Evolutionary conservation across 805 yeast genomes (phyloP).

Genomic region (Millerago galiae): DNA sequence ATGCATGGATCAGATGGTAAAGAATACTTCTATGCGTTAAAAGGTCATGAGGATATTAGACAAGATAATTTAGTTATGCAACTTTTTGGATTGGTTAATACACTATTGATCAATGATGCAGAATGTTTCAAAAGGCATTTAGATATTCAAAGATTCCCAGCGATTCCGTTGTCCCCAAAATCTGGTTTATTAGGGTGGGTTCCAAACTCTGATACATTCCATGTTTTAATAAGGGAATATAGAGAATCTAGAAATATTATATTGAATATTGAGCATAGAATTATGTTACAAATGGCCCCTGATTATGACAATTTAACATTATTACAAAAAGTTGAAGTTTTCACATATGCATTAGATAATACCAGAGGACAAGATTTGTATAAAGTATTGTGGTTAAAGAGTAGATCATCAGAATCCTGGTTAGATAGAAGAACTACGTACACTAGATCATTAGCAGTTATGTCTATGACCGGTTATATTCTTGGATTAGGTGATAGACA

Average conservation of each 20-base stretch:
- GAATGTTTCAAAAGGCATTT: constrained; percentile 95
- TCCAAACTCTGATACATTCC: constrained; percentile 95
- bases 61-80: constrained; percentile 98
- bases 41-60: constrained; percentile 97
- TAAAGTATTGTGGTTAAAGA: constrained; percentile 92
- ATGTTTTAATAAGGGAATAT: constrained; percentile 84
- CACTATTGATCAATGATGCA: constrained; percentile 79
- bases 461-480: constrained; percentile 98
- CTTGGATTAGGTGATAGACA: constrained; percentile 97
- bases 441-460: constrained; percentile 91
- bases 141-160: constrained; percentile 87
- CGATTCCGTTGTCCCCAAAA: constrained; percentile 93
- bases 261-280: constrained; percentile 87
- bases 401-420: constrained; percentile 97
- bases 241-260: constrained; percentile 87
- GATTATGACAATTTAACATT: constrained; percentile 83
- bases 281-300: constrained; percentile 97
- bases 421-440: constrained; percentile 93
- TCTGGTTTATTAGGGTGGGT: constrained; percentile 98
- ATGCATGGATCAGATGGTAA: constrained; percentile 89
- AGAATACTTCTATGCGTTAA: constrained; percentile 72
- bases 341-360: constrained; percentile 90
- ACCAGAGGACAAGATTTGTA: constrained; percentile 95
- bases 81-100: constrained; percentile 89
- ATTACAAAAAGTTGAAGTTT: constrained; percentile 91